Percentiles rank a stretch among this genome's conserved stretches.
Evolutionary conservation across 2,329 filamentous ascomycete genomes (phyloP).

Genomic region (Pseudogymnoascus sp.): DNA sequence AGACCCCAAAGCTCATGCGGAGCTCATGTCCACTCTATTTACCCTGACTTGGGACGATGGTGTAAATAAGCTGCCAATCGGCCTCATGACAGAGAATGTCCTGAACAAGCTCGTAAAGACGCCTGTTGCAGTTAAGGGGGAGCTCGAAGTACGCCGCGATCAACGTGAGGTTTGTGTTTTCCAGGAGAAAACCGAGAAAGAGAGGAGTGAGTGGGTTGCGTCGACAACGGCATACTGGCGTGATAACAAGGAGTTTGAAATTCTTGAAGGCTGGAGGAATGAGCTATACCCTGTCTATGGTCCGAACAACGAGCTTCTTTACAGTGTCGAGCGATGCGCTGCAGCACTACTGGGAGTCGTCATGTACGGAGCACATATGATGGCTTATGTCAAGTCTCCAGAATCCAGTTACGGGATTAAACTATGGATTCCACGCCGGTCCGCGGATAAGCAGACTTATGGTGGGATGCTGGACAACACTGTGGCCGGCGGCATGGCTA

Average conservation of each 20-base stretch:
- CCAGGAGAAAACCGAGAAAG: slow-evolving; percentile 46
- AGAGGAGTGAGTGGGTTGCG: slow-evolving; percentile 50
- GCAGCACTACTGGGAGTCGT: slow-evolving; percentile 66
- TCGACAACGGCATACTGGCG: slow-evolving; percentile 60
- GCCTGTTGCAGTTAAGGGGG: slow-evolving; percentile 43
- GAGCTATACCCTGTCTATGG: slow-evolving; percentile 75
- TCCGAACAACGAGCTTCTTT: slow-evolving; percentile 51
- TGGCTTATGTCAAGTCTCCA: slow-evolving; percentile 53
- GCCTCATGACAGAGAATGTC: slow-evolving; percentile 48
- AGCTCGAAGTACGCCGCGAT: slow-evolving; percentile 52
- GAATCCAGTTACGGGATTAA: slow-evolving; percentile 48
- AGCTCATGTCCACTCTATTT: slow-evolving; percentile 53
- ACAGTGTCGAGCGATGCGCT: slow-evolving; percentile 70
- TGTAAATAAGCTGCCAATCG: slow-evolving; percentile 53
- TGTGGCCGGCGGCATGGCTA: slow-evolving; percentile 75
- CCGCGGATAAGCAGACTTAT: slow-evolving; percentile 75
- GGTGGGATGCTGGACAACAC: slow-evolving; percentile 91
- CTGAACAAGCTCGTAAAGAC: slow-evolving; percentile 40
- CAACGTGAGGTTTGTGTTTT: slow-evolving; percentile 57
- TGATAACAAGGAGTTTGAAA: slow-evolving; percentile 59
- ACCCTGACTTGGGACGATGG: slow-evolving; percentile 58
- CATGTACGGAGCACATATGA: slow-evolving; percentile 76
- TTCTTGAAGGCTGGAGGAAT: slow-evolving; percentile 71
- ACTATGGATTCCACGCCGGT: slow-evolving; percentile 77
- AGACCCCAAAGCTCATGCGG: slow-evolving; percentile 47